Conservation (phyloP, 2,329 filamentous ascomycete species). For the Apiospora hydei region DNA sequence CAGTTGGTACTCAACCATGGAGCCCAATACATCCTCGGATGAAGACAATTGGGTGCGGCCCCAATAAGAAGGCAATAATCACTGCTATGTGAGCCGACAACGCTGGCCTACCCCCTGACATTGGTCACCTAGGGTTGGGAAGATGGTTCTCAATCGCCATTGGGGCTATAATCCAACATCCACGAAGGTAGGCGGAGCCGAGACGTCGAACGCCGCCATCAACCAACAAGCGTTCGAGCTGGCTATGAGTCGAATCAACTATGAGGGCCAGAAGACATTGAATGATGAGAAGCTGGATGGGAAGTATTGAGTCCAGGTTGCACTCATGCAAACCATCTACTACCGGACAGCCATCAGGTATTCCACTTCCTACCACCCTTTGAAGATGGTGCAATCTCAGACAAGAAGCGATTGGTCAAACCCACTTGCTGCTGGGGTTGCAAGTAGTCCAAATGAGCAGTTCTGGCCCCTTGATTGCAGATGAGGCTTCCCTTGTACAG, state of each 20-base stretch:
- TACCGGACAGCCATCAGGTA: neutral
- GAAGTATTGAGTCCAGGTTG: neutral
- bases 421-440: too few relatives aligned
- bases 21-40: neutral
- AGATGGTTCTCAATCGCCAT: neutral
- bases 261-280: neutral
- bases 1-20: neutral
- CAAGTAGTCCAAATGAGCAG: neutral
- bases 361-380: too few relatives aligned
- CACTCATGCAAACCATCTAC: neutral
- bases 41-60: neutral
- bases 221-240: neutral
- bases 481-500: neutral
- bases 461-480: too few relatives aligned
- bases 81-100: neutral
- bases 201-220: neutral
- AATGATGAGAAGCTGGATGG: neutral
- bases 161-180: too few relatives aligned
- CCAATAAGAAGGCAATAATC: neutral
- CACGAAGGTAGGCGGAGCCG: neutral
- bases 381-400: neutral
- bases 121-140: neutral
- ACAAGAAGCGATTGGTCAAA: neutral
- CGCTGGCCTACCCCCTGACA: neutral
- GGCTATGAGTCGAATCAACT: neutral